A percentile compares a stretch with the other conserved stretches of the same genome.
Evolutionary conservation across 1,139 yeast genomes (phyloP).

Genomic region (Lodderomyces pseudojiufengensis): DNA sequence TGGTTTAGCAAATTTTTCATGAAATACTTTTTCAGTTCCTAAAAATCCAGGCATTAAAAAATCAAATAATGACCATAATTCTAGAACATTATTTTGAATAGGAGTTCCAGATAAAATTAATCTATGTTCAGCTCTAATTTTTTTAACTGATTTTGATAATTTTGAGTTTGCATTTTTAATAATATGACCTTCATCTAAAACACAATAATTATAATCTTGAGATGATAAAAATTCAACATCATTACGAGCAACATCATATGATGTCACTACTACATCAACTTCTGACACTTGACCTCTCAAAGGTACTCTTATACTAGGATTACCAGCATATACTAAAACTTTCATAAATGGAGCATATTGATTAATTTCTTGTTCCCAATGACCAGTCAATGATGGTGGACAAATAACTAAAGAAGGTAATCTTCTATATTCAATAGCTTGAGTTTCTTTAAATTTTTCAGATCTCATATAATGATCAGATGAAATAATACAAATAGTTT

Average conservation of each 20-base stretch:
- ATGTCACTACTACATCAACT: slow-evolving; percentile 85
- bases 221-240: slow-evolving; percentile 64
- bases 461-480: slow-evolving; percentile 90
- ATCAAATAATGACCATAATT: slow-evolving; percentile 95
- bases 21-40: slow-evolving; percentile 92
- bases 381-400: slow-evolving; percentile 97
- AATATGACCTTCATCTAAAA: slow-evolving; percentile 96
- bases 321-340: slow-evolving; percentile 86
- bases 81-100: slow-evolving; percentile 93
- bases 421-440: slow-evolving; percentile 64
- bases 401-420: slow-evolving; percentile 86
- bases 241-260: slow-evolving; percentile 94
- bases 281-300: slow-evolving; percentile 51
- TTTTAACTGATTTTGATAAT: slow-evolving; percentile 82
- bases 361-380: slow-evolving; percentile 94
- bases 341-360: slow-evolving; percentile 88
- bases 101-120: slow-evolving; percentile 95
- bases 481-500: slow-evolving; percentile 93
- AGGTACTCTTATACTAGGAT: slow-evolving; percentile 69
- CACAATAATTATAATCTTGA: slow-evolving; percentile 86
- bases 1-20: slow-evolving; percentile 94
- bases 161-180: slow-evolving; percentile 90
- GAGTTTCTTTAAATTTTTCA: slow-evolving; percentile 59
- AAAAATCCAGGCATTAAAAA: slow-evolving; percentile 98
- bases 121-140: slow-evolving; percentile 80